Evolutionary conservation across 2,329 filamentous ascomycete genomes (phyloP).

Genomic region (Neofusicoccum ribis): DNA sequence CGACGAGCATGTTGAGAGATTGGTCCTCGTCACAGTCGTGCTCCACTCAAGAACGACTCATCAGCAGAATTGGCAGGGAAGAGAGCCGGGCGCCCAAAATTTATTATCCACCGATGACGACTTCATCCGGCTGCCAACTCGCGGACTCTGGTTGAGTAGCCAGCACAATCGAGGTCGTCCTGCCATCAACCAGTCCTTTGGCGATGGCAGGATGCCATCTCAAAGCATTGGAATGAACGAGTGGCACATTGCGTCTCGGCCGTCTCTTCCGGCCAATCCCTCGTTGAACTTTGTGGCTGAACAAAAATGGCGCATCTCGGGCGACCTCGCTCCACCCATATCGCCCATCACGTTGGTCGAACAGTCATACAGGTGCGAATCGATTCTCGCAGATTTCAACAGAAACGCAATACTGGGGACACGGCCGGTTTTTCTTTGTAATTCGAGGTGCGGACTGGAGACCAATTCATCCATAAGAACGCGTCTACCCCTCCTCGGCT

Average conservation of each 20-base stretch:
- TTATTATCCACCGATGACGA: constrained; percentile 1
- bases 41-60: constrained; percentile 8
- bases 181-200: too few species aligned
- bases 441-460: too few species aligned
- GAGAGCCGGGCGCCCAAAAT: background rate
- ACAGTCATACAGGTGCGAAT: too few species aligned
- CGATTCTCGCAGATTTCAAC: too few species aligned
- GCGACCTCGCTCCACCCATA: background rate
- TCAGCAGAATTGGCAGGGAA: background rate
- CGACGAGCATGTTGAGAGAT: background rate
- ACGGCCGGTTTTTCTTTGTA: too few species aligned
- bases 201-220: too few species aligned
- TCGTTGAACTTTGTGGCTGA: background rate
- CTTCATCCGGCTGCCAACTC: background rate
- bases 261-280: background rate
- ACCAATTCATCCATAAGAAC: too few species aligned
- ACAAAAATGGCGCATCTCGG: constrained; percentile 11
- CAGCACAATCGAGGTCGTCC: background rate
- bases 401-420: too few species aligned
- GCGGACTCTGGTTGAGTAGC: background rate
- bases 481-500: too few species aligned
- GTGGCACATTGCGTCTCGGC: background rate
- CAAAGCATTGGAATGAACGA: too few species aligned
- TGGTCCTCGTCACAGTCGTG: background rate
- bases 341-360: too few species aligned